A percentile compares a stretch with the other conserved stretches of the same genome.
phyloP scores from a whole-genome alignment of 2,329 filamentous ascomycete genomes.

The Xylaria sp. region DNA sequence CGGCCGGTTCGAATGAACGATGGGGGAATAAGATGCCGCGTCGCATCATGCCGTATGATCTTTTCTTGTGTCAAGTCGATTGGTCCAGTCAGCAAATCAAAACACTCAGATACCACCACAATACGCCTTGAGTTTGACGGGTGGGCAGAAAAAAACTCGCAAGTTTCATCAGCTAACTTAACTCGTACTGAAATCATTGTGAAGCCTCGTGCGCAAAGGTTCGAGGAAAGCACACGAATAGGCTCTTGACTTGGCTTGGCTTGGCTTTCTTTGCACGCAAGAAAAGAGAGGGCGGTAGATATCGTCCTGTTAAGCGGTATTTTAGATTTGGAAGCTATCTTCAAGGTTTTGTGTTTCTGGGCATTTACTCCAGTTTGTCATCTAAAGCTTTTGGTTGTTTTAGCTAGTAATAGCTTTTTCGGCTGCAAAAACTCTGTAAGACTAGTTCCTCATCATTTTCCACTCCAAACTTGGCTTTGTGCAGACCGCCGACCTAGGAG shows the following conservation, averaged over 20 bases:
- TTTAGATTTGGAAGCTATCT: slow-evolving; percentile 43
- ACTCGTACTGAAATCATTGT: background rate
- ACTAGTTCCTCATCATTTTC: slow-evolving; percentile 36
- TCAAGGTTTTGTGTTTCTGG: slow-evolving; percentile 36
- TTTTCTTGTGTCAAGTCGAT: too few species aligned
- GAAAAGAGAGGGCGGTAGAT: slow-evolving; percentile 4
- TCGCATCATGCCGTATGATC: slow-evolving; percentile 21
- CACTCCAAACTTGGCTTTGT: slow-evolving; percentile 22
- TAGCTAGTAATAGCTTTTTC: slow-evolving; percentile 36
- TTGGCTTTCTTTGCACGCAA: slow-evolving; percentile 2
- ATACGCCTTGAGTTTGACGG: slow-evolving; percentile 1
- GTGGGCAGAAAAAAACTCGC: slow-evolving; percentile 15
- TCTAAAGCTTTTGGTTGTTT: slow-evolving; percentile 29
- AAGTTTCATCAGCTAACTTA: slow-evolving; percentile 20
- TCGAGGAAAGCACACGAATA: background rate
- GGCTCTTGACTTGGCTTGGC: background rate
- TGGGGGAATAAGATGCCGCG: slow-evolving; percentile 14
- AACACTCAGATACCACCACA: slow-evolving; percentile 13
- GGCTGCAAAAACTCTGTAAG: slow-evolving; percentile 42
- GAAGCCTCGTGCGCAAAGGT: slow-evolving; percentile 11
- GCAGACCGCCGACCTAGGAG: slow-evolving; percentile 34
- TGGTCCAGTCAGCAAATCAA: slow-evolving; percentile 24
- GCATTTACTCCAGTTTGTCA: slow-evolving; percentile 33
- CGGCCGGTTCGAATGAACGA: too few species aligned
- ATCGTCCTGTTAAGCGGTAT: slow-evolving; percentile 35